Evolutionary conservation across 192 early-diverging fungal species (phyloP), one percentile per base, ranked within the genome.

Genomic region (Backusella tarrabulga): DNA sequence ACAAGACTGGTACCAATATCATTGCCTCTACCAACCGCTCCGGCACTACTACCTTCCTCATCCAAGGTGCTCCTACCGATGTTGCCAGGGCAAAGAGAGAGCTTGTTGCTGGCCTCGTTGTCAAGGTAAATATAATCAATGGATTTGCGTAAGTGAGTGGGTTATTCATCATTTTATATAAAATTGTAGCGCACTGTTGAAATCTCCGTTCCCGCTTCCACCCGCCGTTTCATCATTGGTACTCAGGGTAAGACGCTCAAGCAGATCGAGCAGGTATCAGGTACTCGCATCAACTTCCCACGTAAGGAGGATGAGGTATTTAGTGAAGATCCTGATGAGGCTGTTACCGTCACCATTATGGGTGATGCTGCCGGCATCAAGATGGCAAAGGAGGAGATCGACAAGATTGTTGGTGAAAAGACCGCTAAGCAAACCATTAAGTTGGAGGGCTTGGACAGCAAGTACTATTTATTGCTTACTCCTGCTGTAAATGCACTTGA

Each of bases 331-430:
- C 87, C 91, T 34, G 92, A 96, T 70, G 87, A 88, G 63, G 86
- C 84, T 34, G 91, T 92, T 17, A 80, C 80, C 38, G 85, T 96
- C 36, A 89, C 87, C 67, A 93, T 99, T 73, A 92, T 89, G 38
- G 98, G 98, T 72, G 94, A 97, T 85, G 85, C 79, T 44, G 87
- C 90, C 32, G 94, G 95, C 40, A 93, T 98, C 52, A 85, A 86
- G 68, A 85, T 93, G 29, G 98, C 98, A 50, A 92, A 93, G 75
- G 91, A 91, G 63, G 93, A 93, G 75, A 95, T 99, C 52, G 90
- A 96, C 69, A 86, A 83, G 34, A 87, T 95, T 67, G 93, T 96
- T 26, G 86, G 88, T 36, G 88, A 91, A 86, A 90, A 88, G 88
- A 90, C 94, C n/a, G 88, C 91, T 38, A 93, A 89, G 71, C 85